Evolutionary conservation across 2,329 filamentous ascomycete species (phyloP).

Genomic region (Cladosporium sp.): DNA sequence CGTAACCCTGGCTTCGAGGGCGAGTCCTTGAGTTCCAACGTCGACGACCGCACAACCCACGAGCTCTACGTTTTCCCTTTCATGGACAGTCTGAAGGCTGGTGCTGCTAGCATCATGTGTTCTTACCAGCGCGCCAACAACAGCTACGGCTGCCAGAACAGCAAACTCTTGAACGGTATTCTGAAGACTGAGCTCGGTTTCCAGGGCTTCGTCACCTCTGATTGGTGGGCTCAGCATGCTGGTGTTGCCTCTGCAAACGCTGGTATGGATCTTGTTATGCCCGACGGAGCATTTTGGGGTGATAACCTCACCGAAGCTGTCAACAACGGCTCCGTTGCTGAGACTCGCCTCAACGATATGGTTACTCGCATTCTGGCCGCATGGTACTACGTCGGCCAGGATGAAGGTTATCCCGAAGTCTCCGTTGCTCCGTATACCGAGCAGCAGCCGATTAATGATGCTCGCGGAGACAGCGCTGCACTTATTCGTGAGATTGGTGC

Average conservation of each 20-base stretch:
- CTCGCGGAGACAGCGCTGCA: slow-evolving; percentile 49
- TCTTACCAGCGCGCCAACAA: slow-evolving; percentile 52
- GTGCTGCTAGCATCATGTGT: slow-evolving; percentile 26
- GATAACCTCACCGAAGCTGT: slow-evolving; percentile 48
- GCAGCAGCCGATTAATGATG: slow-evolving; percentile 50
- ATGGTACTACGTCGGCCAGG: slow-evolving; percentile 56
- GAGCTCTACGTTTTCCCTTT: slow-evolving; percentile 24
- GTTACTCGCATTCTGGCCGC: slow-evolving; percentile 45
- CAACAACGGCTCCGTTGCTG: slow-evolving; percentile 48
- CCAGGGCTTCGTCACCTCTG: slow-evolving; percentile 60
- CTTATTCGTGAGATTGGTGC: slow-evolving; percentile 49
- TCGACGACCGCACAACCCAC: slow-evolving; percentile 24
- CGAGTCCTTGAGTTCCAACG: slow-evolving; percentile 26
- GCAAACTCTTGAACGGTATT: slow-evolving; percentile 61
- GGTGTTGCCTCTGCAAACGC: slow-evolving; percentile 56
- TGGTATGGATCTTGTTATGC: slow-evolving; percentile 65
- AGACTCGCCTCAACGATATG: slow-evolving; percentile 56
- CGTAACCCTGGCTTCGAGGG: slow-evolving; percentile 1
- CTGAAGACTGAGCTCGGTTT: slow-evolving; percentile 69
- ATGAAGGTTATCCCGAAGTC: slow-evolving; percentile 29
- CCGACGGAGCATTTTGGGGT: slow-evolving; percentile 32
- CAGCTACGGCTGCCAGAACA: slow-evolving; percentile 58
- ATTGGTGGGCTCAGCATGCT: slow-evolving; percentile 60
- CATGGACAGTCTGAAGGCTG: slow-evolving; percentile 19
- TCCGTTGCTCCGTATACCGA: slow-evolving; percentile 19